These are phyloP conservation scores for Dactylorhiza incarnata DNA, from an alignment of 106 monocot species.

Conservation along the genomic window DNA sequence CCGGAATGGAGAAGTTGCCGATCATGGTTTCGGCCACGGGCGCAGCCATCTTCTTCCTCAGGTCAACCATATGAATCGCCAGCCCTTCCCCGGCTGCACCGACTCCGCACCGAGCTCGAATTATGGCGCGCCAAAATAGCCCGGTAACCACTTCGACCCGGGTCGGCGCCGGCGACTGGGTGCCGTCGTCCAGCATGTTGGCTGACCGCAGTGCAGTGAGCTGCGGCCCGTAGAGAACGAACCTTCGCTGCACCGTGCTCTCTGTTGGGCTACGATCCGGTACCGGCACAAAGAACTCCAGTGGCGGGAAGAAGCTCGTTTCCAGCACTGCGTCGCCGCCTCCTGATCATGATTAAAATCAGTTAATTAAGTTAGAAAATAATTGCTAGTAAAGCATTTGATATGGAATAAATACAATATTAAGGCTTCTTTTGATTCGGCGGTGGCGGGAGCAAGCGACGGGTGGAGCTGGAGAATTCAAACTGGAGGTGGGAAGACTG, in stretches of 20 bases:
- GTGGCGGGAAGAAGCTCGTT: background rate
- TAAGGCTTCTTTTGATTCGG: too few relatives aligned
- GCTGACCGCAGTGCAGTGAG: slow-evolving; percentile 1
- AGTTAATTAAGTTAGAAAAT: too few relatives aligned
- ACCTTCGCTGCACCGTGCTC: background rate
- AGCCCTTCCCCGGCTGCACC: background rate
- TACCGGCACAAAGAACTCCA: background rate
- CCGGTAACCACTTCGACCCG: background rate
- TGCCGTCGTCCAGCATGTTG: too few relatives aligned
- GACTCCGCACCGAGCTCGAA: background rate
- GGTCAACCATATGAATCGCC: background rate
- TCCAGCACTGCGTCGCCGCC: background rate
- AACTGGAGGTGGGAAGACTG: too few relatives aligned
- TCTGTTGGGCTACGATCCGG: background rate
- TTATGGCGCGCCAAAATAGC: background rate
- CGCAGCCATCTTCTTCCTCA: background rate
- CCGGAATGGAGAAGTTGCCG: too few relatives aligned
- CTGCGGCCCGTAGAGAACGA: background rate
- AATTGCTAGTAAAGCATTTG: too few relatives aligned
- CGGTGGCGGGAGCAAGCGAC: too few relatives aligned
- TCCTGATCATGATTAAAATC: too few relatives aligned
- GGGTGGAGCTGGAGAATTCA: too few relatives aligned
- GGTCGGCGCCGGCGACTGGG: too few relatives aligned
- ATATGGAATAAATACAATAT: too few relatives aligned
- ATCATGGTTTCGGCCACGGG: background rate